Base-by-base conservation (phyloP, 1,284 basidiomycete species). In the Fomitopsis betulina region DNA sequence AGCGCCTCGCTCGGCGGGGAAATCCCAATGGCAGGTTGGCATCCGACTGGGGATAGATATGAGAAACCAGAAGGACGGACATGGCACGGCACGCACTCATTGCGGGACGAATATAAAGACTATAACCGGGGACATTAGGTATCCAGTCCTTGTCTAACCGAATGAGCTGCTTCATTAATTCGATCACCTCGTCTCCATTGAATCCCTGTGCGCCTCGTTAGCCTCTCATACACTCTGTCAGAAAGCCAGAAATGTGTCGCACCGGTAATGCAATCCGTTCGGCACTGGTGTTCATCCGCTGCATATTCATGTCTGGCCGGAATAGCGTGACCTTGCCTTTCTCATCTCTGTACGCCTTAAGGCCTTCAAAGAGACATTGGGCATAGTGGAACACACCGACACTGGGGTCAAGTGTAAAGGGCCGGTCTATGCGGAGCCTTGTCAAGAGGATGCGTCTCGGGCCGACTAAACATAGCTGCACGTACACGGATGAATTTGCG, bases 291-390 rank as follows among this genome's bases (percentile, higher is more conserved):
- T 93, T 93, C 91, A 95, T 92, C 38, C 93, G 85, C 72, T 85
- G 86, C 96, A 99, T 98, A 79, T 99, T 99, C 89, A 96, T 96
- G 72, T 99, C 94, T 1, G 97, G 97, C 54, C 97, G 81, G 82
- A 99, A 99, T 61, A 99, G 76, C 13, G 93, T 87, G 13, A 97
- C 84, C 54, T 83, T 85, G 23, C 92, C 95, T 51, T 87, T 78
- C 54, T 84, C 76, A 64, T 91, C 87, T 58, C 89, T 82, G 77
- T 98, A 99, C 0, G 96, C 96, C 73, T 99, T 99, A 83, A 98
- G 85, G 25, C 96, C 96, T 72, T 99, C 96, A 68, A 99, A 99
- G 56, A 93, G 70, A 32, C 86, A 84, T 67, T 91, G 89, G 0
- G 95, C 96, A 75, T 99, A 99, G 75, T 99, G 96, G 63, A 99